phyloP scores from a whole-genome alignment of 192 early-diverging fungal species.

The Oehlia diaphana region DNA sequence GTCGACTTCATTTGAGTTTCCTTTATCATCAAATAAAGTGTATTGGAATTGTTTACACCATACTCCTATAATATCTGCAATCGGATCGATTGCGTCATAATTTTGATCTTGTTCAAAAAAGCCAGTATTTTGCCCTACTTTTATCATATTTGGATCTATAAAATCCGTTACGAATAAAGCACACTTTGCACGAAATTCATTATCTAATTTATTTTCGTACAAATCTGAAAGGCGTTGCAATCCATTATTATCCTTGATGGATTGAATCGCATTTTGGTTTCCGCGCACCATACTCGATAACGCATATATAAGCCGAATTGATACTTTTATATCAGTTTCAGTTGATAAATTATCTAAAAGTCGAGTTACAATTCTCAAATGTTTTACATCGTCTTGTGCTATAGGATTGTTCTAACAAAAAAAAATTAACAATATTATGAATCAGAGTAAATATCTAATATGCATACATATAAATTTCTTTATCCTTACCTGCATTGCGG shows the following conservation, averaged over 20 bases:
- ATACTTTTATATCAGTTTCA: neutral
- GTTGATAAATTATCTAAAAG: neutral
- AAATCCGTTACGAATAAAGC: slow-evolving; percentile 21
- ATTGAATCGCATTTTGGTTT: neutral
- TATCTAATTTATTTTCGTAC: neutral
- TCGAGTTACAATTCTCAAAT: neutral
- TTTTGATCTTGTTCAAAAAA: neutral
- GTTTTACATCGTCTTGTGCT: neutral
- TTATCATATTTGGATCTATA: slow-evolving; percentile 26
- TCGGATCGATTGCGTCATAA: neutral
- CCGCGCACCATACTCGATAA: slow-evolving; percentile 27
- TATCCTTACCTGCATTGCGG: slow-evolving; percentile 51
- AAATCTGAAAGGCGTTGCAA: neutral
- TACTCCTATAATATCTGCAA: neutral
- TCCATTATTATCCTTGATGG: slow-evolving; percentile 6
- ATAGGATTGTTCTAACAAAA: slow-evolving; percentile 15
- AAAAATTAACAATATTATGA: no score
- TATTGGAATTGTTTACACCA: slow-evolving; percentile 18
- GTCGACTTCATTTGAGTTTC: neutral
- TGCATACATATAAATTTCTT: neutral
- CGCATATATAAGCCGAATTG: slow-evolving; percentile 25
- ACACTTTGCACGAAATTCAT: slow-evolving; percentile 26
- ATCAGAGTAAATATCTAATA: neutral
- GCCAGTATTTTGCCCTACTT: neutral
- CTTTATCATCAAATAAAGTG: slow-evolving; percentile 7